These are phyloP conservation scores for Exophiala calicioides DNA, from an alignment of 2,329 filamentous ascomycete genomes.

Conservation along the genomic window DNA sequence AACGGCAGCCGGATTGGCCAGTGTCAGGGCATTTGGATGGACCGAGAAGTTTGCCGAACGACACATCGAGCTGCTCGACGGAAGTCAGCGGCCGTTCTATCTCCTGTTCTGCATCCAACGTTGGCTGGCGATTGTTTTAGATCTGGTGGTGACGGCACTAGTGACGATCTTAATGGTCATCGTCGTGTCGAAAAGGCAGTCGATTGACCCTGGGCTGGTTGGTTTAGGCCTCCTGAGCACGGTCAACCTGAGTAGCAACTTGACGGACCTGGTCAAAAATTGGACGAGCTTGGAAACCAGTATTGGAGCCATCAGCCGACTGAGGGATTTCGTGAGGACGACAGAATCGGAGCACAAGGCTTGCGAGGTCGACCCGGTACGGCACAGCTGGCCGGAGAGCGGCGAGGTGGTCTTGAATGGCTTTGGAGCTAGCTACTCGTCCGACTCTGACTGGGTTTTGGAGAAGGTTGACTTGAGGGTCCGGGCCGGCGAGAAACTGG, in stretches of 20 bases:
- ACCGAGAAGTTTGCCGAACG: conserved; percentile 45
- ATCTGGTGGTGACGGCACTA: conserved; percentile 52
- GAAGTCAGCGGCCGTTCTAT: conserved; percentile 60
- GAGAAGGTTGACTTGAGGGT: conserved; percentile 34
- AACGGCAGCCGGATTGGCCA: conserved; percentile 56
- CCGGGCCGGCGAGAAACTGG: conserved; percentile 36
- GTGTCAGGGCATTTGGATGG: conserved; percentile 61
- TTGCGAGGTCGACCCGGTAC: conserved; percentile 37
- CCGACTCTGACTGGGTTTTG: conserved; percentile 29
- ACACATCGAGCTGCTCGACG: conserved; percentile 53
- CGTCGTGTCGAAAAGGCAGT: conserved; percentile 47
- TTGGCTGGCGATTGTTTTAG: conserved; percentile 57
- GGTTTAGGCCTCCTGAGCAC: conserved; percentile 58
- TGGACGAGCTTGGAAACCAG: conserved; percentile 62
- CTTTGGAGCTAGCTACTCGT: conserved; percentile 27
- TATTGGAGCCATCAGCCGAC: conserved; percentile 58
- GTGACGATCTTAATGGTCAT: conserved; percentile 53
- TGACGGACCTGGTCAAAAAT: conserved; percentile 53
- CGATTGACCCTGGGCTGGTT: conserved; percentile 51
- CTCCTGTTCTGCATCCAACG: conserved; percentile 59
- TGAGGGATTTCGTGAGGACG: conserved; percentile 54
- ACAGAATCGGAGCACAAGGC: conserved; percentile 47
- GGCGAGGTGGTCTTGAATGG: conserved; percentile 30
- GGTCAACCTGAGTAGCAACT: conserved; percentile 54
- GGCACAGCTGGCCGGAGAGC: conserved; percentile 29